Evolutionary conservation across 179 eudicot genomes (phyloP).

Genomic region (Pouteria campechiana): DNA sequence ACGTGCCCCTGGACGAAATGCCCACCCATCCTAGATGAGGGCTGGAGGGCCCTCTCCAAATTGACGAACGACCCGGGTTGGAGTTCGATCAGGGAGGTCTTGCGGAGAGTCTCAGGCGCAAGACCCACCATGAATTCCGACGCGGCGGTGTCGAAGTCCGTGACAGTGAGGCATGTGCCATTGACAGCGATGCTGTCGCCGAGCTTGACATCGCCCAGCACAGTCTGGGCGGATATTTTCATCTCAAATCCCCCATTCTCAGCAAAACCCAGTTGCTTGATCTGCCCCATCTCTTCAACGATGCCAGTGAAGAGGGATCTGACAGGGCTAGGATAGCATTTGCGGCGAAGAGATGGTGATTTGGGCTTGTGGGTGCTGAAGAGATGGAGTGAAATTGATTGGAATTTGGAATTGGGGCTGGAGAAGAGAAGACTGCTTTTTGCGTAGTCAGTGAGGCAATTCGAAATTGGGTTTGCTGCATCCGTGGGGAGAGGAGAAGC

Average conservation of each 20-base stretch:
- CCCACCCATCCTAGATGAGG: conserved; percentile 91
- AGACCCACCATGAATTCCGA: conserved; percentile 65
- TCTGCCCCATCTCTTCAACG: conserved; percentile 80
- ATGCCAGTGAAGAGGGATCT: conserved; percentile 76
- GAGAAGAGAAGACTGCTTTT: too few relatives aligned
- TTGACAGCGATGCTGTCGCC: conserved; percentile 91
- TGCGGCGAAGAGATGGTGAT: conserved; percentile 9
- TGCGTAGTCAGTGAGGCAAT: too few relatives aligned
- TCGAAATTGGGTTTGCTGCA: too few relatives aligned
- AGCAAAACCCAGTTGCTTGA: conserved; percentile 45
- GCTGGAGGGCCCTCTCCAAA: conserved; percentile 76
- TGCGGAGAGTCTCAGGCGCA: conserved; percentile 73
- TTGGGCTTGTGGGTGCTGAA: conserved; percentile 13
- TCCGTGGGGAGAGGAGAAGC: too few relatives aligned
- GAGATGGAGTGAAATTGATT: conserved; percentile 20
- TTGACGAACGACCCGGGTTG: conserved; percentile 57
- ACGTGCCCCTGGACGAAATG: conserved; percentile 99
- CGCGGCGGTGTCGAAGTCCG: conserved; percentile 30
- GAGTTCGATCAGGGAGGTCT: conserved; percentile 67
- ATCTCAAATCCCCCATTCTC: conserved; percentile 53
- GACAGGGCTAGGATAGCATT: conserved; percentile 9
- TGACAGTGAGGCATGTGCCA: conserved; percentile 86
- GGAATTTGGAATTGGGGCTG: too few relatives aligned
- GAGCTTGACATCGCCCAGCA: conserved; percentile 65
- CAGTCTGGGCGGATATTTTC: conserved; percentile 42